These are phyloP conservation scores for Fusarium armeniacum DNA, from an alignment of 2,329 filamentous ascomycete species.

Conservation along the genomic window DNA sequence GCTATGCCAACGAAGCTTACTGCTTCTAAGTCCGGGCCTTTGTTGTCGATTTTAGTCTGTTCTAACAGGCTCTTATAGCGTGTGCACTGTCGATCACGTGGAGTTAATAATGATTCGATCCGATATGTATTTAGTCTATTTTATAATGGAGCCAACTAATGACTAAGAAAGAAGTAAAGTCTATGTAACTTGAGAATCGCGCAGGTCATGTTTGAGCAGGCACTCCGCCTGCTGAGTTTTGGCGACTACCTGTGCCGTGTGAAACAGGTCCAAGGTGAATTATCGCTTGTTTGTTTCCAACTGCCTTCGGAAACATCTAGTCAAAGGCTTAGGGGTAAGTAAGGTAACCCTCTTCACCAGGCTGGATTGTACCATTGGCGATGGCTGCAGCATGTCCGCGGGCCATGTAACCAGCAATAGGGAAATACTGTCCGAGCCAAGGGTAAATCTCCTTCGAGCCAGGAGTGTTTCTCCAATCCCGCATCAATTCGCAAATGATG, in stretches of 20 bases:
- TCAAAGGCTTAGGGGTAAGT: neutral
- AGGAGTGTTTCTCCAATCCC: slow-evolving; percentile 73
- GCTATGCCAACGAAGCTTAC: too few species aligned
- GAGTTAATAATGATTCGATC: neutral
- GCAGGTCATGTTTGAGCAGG: too few species aligned
- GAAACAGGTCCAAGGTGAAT: neutral
- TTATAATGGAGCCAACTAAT: neutral
- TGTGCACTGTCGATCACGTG: too few species aligned
- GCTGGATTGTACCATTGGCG: slow-evolving; percentile 69
- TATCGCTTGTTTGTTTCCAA: too few species aligned
- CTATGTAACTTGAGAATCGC: neutral
- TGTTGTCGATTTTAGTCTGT: too few species aligned
- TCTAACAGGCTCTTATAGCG: too few species aligned
- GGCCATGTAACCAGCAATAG: slow-evolving; percentile 74
- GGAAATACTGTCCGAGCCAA: slow-evolving; percentile 74
- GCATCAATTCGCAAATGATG: slow-evolving; percentile 77
- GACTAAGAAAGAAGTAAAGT: slow-evolving; percentile 16
- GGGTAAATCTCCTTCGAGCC: slow-evolving; percentile 71
- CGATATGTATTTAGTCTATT: neutral
- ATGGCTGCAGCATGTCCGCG: slow-evolving; percentile 72
- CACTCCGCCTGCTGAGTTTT: too few species aligned
- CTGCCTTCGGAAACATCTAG: accelerated
- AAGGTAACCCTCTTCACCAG: slow-evolving; percentile 62
- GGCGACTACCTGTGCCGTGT: neutral
- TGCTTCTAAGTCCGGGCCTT: too few species aligned